phyloP scores from a whole-genome alignment of 257 asterid species.

The Nyctanthes arbortristis region DNA sequence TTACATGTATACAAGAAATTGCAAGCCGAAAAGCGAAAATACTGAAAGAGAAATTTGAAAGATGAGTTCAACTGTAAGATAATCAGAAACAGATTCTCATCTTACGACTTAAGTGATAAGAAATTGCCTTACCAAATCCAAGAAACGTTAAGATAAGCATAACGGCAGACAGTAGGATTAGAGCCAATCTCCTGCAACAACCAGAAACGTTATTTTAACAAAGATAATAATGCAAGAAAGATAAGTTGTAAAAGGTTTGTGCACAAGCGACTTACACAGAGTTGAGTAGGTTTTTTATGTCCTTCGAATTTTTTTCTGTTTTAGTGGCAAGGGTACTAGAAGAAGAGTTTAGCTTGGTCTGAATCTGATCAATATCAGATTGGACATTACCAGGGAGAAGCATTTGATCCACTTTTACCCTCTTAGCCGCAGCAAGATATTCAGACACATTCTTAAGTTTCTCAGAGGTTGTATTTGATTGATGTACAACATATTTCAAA shows the following conservation, averaged over 20 bases:
- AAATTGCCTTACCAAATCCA: constrained; percentile 68
- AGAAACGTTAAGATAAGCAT: constrained; percentile 84
- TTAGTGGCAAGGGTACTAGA: constrained; percentile 63
- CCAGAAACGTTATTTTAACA: background rate
- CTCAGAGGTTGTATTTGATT: constrained; percentile 41
- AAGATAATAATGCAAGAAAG: background rate
- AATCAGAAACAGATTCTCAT: background rate
- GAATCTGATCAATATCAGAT: constrained; percentile 73
- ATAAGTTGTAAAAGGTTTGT: background rate
- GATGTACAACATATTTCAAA: constrained; percentile 44
- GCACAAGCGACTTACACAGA: constrained; percentile 53
- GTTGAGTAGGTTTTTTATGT: constrained; percentile 52
- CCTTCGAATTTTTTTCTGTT: constrained; percentile 56
- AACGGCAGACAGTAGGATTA: constrained; percentile 78
- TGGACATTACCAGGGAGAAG: constrained; percentile 65
- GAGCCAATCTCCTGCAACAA: constrained; percentile 84
- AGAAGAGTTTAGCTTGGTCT: constrained; percentile 66
- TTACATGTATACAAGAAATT: constrained; percentile 76
- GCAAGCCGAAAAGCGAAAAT: constrained; percentile 83
- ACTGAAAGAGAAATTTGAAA: constrained; percentile 44
- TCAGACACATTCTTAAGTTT: constrained; percentile 45
- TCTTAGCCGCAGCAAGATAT: constrained; percentile 56
- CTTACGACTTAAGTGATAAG: constrained; percentile 3
- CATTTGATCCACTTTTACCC: constrained; percentile 52
- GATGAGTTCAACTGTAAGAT: constrained; percentile 20